Base-by-base conservation (phyloP, 1,139 yeast genomes). In the Diutina sp. region DNA sequence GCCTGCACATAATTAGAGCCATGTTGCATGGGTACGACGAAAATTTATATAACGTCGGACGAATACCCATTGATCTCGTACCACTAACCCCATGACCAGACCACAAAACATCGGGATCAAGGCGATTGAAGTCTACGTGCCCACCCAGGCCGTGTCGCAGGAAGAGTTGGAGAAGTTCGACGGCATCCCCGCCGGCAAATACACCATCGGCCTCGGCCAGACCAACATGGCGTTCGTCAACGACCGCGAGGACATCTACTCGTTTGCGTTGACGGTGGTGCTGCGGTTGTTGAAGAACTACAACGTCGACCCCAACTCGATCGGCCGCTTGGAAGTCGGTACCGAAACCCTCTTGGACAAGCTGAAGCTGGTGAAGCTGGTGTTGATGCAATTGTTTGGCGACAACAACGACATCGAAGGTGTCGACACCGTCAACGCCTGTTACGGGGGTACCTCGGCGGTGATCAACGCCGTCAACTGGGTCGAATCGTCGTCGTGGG, bases 401-500 rank as follows among this genome's bases (percentile, higher is more conserved):
- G 95, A 82, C 57, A 93, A 93, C 78, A 73, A 78, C 65, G 99
- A 95, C 69, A 80, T 93, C 64, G 99, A 95, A 75, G 99, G 99
- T 72, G 78, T 95, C 62, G 99, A 95, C 74, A 90, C 96, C 62
- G 72, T 91, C 66, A 95, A 95, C 72, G 99, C 99, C 52, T 95
- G 99, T 76, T 95, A 95, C 73, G 99, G 99, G 70, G 99, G 98
- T 71, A 93, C 99, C 63, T 84, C 87, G 66, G 98, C 99, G 25
- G 82, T 95, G 51, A 85, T 95, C 77, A 93, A 91, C 76, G 84
- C 97, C 30, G 71, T 93, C 69, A 91, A 90, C 80, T 95, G 99
- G 99, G 74, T 95, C 65, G 97, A 93, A 74, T 90, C 97, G 44
- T 84, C 91, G 45, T 80, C 93, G 55, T 95, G 99, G 99, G 99